A percentile compares a stretch with the other conserved stretches of the same genome.
Evolutionary conservation across 1,139 yeast genomes (phyloP).

Genomic region (Yamadazyma spencermartinsiae): DNA sequence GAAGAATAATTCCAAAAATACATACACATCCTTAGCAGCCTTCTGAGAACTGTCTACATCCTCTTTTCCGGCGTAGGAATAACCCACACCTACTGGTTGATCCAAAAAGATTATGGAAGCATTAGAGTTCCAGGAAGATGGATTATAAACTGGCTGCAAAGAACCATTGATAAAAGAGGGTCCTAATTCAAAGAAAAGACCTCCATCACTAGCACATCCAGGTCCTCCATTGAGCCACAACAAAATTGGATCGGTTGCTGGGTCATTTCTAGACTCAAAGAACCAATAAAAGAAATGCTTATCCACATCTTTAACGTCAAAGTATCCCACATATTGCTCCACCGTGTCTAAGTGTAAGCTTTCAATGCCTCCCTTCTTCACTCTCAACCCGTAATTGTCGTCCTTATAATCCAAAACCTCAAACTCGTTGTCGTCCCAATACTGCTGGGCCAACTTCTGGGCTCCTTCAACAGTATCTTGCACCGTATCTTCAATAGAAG

Average conservation of each 20-base stretch:
- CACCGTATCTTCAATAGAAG: not conserved
- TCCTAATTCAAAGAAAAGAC: conserved; percentile 82
- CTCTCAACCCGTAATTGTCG: conserved; percentile 9
- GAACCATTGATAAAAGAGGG: conserved; percentile 67
- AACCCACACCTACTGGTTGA: conserved; percentile 88
- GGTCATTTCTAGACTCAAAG: conserved; percentile 85
- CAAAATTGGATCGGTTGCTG: conserved; percentile 73
- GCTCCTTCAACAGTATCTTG: not conserved
- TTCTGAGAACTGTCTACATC: conserved; percentile 59
- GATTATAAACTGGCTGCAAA: conserved; percentile 67
- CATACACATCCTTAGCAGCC: conserved; percentile 72
- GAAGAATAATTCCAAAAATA: conserved; percentile 70
- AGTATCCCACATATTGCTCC: conserved; percentile 59
- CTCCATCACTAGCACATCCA: conserved; percentile 59
- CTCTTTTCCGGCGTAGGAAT: conserved; percentile 57
- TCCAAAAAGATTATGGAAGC: conserved; percentile 85
- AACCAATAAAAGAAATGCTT: conserved; percentile 83
- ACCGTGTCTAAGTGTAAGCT: conserved; percentile 49
- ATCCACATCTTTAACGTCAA: conserved; percentile 49
- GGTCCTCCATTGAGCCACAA: conserved; percentile 50
- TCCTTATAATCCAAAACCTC: conserved; percentile 6
- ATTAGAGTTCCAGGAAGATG: conserved; percentile 78
- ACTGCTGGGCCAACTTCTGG: not conserved
- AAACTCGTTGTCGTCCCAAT: not conserved
- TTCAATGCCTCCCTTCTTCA: conserved; percentile 9